Evolutionary conservation across 1,139 yeast species (phyloP), one percentile per base, ranked within the genome.

Genomic region (Arxiozyma telluris): DNA sequence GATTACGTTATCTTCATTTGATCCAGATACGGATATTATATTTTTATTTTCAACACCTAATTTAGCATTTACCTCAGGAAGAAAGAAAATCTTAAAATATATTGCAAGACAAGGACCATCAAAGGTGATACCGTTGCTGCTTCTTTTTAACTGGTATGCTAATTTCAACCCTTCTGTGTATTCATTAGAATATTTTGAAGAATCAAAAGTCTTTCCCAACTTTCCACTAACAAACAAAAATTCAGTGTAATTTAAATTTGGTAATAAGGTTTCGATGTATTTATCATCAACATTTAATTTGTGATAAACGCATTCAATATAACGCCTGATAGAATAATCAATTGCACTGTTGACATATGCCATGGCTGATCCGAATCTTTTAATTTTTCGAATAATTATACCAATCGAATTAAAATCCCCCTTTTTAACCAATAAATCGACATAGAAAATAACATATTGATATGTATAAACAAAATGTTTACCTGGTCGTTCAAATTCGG

Each of bases 401-500:
- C 83, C 75, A 58, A 93, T 72, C 0, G 81, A 75, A 21, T 77
- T 78, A 49, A 85, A 73, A 63, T 90, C 94, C 11, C 76, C 72
- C 12, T 79, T 75, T 38, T 72, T 69, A 45, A 76, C 73, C 34
- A 88, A 70, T 27, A 91, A 64, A 27, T 79, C 79, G 52, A 86
- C 77, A 61, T 77, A 83, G 64, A 84, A 86, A 53, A 73, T 68
- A 18, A 88, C 79, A 64, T 93, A 93, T 55, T 83, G 81, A 59
- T 77, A 78, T 20, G 87, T 85, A 69, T 87, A 90, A 43, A 80
- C 81, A 65, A 89, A 93, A 68, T 93, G 97, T 61, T 87, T 88
- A 0, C 99, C 99, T 0, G 98, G 94, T 20, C 96, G 72, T 69
- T 94, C 98, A 60, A 76, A 71, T 51, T 90, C 96, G 0, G 97